Base-by-base conservation (phyloP, 257 asterid species). In the Cordia subcordata region DNA sequence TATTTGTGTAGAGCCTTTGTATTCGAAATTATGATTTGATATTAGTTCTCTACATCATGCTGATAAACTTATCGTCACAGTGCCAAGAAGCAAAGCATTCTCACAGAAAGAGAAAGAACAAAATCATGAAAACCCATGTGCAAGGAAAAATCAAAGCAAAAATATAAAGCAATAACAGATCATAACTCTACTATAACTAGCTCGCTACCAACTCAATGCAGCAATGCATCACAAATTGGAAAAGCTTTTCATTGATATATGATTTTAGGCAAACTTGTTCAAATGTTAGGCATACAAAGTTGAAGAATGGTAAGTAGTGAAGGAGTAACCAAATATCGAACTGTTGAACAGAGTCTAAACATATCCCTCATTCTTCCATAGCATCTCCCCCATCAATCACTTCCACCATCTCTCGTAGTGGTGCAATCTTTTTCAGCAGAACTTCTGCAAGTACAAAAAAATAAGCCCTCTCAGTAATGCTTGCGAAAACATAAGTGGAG, bases 371-470 rank as follows among this genome's bases (percentile, higher is more conserved):
- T 51, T 85, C 96, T 75, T 92, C 96, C 96, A 88, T 92, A 23
- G 77, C 91, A 38, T 88, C 97, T 70, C 94, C 96, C 12, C 77
- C 91, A 76, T 88, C 99, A 52, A 80, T 70, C 53, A 93, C 90
- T 61, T 78, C 82, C 27, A 85, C 94, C 71, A 65, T 18, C 68
- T 89, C 92, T 58, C 42, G 79, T 74, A 93, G 16, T 16, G 99
- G 97, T 0, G 99, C 89, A 70, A 93, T 83, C 78, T 83, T 93
- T 5, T 87, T 93, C 58, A 65, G 66, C 75, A 93, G 67, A 70
- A 93, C 94, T 83, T 93, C 97, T 93, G 73, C 61, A 75, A 70
- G 60, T 51, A 51, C 63, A 39, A 58, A 37, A 38, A 49, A 53
- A 33, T 16, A n/a, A n/a, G 19, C 9, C 32, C 35, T 35, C 40